These are phyloP conservation scores for Heterobasidion occidentale DNA, from an alignment of 1,284 basidiomycete species.

Conservation along the genomic window DNA sequence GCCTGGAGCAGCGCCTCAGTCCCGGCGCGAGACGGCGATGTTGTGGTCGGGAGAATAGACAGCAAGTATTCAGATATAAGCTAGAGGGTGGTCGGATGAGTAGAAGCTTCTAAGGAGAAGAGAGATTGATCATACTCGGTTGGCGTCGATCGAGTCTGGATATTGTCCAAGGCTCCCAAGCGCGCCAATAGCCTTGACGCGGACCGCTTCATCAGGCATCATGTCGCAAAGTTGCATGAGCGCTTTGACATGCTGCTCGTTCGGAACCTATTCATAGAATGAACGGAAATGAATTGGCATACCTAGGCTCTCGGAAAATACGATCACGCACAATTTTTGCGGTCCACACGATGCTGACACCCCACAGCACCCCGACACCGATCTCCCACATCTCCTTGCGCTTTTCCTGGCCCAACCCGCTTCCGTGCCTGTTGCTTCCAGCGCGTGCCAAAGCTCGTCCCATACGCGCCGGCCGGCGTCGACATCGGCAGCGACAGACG, in stretches of 20 bases:
- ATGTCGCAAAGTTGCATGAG: conserved; percentile 60
- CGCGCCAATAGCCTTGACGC: conserved; percentile 76
- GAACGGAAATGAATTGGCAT: no score
- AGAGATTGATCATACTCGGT: conserved; percentile 40
- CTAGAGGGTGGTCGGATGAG: conserved; percentile 26
- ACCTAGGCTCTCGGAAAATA: not conserved
- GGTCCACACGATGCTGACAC: conserved; percentile 62
- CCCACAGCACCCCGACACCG: conserved; percentile 76
- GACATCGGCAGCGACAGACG: conserved; percentile 33
- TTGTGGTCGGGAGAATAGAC: conserved; percentile 38
- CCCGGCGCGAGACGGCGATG: conserved; percentile 31
- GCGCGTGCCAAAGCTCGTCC: conserved; percentile 50
- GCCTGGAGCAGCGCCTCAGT: conserved; percentile 78
- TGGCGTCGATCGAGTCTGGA: conserved; percentile 55
- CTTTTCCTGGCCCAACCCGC: conserved; percentile 51
- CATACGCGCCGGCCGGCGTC: conserved; percentile 49
- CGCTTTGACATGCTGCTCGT: conserved; percentile 54
- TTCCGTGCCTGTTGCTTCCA: conserved; percentile 52
- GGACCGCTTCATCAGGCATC: conserved; percentile 44
- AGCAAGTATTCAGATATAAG: conserved; percentile 64
- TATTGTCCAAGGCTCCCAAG: conserved; percentile 77
- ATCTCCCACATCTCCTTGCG: conserved; percentile 65
- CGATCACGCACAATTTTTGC: conserved; percentile 41
- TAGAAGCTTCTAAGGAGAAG: conserved; percentile 11
- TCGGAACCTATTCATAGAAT: conserved; percentile 30